Evolutionary conservation across 2,329 filamentous ascomycete species (phyloP).

Genomic region (Septoria linicola): DNA sequence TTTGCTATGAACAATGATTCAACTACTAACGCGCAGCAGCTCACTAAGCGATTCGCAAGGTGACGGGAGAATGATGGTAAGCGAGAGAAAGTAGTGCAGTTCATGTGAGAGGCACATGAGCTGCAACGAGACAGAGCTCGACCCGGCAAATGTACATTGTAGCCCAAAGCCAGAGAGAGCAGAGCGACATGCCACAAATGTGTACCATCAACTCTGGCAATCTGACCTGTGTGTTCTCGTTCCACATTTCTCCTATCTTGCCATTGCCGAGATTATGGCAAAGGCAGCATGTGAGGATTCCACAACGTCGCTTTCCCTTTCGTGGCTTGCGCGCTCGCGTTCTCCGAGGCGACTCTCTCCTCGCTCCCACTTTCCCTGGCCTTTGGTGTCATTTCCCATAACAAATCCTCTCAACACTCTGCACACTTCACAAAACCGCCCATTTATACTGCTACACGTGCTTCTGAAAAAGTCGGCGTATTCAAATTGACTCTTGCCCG

Average conservation of each 20-base stretch:
- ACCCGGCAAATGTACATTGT: slow-evolving; percentile 33
- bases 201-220: slow-evolving; percentile 33
- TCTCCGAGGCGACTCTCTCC: no score
- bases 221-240: background rate
- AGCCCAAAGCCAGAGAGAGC: slow-evolving; percentile 17
- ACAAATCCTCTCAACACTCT: no score
- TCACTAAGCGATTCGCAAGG: slow-evolving; percentile 28
- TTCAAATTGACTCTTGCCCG: background rate
- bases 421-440: no score
- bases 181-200: slow-evolving; percentile 29
- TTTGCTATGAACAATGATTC: background rate
- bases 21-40: slow-evolving; percentile 31
- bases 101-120: background rate
- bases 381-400: no score
- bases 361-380: no score
- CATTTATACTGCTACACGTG: no score
- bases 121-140: background rate
- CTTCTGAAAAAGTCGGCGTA: background rate
- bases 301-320: no score
- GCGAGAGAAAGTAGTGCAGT: background rate
- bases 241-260: no score
- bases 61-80: slow-evolving; percentile 1
- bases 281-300: no score
- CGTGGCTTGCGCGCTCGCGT: no score
- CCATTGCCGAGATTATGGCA: no score